phyloP scores from a whole-genome alignment of 495 filamentous ascomycete genomes.

The Aspergillus mulundensis region DNA sequence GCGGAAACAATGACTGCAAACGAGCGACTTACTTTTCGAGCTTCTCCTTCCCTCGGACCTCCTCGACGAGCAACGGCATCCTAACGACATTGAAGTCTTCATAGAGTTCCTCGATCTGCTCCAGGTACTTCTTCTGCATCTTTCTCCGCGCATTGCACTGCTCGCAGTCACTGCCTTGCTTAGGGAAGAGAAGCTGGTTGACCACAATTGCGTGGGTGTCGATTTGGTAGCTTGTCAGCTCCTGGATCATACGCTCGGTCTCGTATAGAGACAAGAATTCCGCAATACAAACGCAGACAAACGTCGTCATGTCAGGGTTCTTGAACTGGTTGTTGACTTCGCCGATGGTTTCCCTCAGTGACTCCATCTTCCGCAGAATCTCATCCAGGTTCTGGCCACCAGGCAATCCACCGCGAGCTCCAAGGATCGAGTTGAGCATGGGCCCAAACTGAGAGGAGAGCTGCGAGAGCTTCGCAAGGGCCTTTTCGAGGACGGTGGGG shows the following conservation, averaged over 20 bases:
- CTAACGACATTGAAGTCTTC: slow-evolving; percentile 99
- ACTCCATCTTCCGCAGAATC: slow-evolving; percentile 90
- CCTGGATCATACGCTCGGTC: slow-evolving; percentile 99
- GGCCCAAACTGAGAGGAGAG: slow-evolving; percentile 92
- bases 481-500: slow-evolving; percentile 96
- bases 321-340: slow-evolving; percentile 99
- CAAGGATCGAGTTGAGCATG: slow-evolving; percentile 89
- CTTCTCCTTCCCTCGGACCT: slow-evolving; percentile 91
- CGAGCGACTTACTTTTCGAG: slow-evolving; percentile 62
- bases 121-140: slow-evolving; percentile 99
- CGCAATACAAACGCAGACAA: slow-evolving; percentile 97
- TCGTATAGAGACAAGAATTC: slow-evolving; percentile 98
- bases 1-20: not conserved
- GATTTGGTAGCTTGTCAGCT: slow-evolving; percentile 87
- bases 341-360: slow-evolving; percentile 82
- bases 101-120: slow-evolving; percentile 98
- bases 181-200: slow-evolving; percentile 95
- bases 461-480: slow-evolving; percentile 91
- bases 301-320: slow-evolving; percentile 91
- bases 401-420: slow-evolving; percentile 75
- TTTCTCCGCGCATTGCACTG: slow-evolving; percentile 92
- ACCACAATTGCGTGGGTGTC: slow-evolving; percentile 97
- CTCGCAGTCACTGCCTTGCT: slow-evolving; percentile 78
- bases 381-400: slow-evolving; percentile 88
- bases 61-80: slow-evolving; percentile 92